Conservation (phyloP, 805 yeast genomes). For the Spathaspora arborariae region DNA sequence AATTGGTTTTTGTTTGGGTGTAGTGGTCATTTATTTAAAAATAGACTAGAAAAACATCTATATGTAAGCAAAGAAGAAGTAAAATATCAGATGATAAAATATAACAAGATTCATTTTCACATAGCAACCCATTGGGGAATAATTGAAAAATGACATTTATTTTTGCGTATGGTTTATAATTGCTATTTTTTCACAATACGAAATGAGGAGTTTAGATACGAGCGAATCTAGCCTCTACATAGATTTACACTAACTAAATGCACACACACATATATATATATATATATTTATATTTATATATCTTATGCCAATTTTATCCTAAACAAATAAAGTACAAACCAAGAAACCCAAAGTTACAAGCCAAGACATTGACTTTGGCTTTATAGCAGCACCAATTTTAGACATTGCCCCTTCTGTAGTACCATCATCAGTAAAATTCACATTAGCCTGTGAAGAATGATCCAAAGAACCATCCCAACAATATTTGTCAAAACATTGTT, state of each 20-base stretch:
- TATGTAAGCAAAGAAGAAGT: not conserved
- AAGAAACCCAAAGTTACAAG: not conserved
- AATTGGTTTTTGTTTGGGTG: not conserved
- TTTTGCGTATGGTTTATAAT: too few relatives aligned
- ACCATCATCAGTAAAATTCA: constrained; percentile 28
- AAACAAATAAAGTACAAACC: not conserved
- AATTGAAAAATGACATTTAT: too few relatives aligned
- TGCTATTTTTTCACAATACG: not conserved
- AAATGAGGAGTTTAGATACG: not conserved
- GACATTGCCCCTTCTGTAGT: constrained; percentile 7
- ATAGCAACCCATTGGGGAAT: too few relatives aligned
- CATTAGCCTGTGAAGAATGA: constrained; percentile 10
- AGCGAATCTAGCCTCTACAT: not conserved
- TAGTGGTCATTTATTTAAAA: not conserved
- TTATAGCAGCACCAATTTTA: not conserved
- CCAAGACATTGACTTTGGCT: not conserved
- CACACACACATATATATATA: too few relatives aligned
- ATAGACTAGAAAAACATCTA: too few relatives aligned
- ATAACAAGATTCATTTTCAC: too few relatives aligned
- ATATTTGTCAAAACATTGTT: constrained; percentile 62
- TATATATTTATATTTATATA: too few relatives aligned
- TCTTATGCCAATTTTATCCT: too few relatives aligned
- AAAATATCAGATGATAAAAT: not conserved
- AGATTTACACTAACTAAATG: not conserved
- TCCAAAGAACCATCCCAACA: constrained; percentile 63